phyloP scores from a whole-genome alignment of 2,329 filamentous ascomycete genomes.

The Paecilomyces dactylethromorphus region DNA sequence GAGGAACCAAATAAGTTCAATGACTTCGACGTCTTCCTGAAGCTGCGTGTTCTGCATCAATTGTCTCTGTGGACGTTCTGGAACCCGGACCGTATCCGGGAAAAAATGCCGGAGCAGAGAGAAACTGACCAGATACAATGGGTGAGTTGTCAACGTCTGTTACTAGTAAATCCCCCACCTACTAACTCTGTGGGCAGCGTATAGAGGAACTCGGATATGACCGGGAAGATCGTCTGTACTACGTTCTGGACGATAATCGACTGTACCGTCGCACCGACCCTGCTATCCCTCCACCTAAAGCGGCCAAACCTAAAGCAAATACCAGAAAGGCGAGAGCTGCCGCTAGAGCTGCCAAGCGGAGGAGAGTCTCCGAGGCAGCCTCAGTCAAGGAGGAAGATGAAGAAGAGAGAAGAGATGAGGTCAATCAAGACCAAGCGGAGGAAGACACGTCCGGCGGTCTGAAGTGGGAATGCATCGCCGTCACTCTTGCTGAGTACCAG shows the following conservation, averaged over 20 bases:
- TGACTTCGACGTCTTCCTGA: slow-evolving; percentile 75
- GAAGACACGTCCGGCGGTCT: slow-evolving; percentile 66
- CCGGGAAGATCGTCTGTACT: slow-evolving; percentile 76
- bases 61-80: slow-evolving; percentile 84
- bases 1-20: slow-evolving; percentile 68
- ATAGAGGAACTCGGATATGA: slow-evolving; percentile 65
- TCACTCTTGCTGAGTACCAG: slow-evolving; percentile 71
- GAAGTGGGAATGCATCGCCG: slow-evolving; percentile 86
- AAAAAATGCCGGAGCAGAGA: slow-evolving; percentile 75
- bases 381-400: slow-evolving; percentile 36
- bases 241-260: slow-evolving; percentile 86
- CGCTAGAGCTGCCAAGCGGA: slow-evolving; percentile 64
- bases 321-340: slow-evolving; percentile 59
- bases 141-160: slow-evolving; percentile 48
- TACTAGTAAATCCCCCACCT: background rate
- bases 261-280: slow-evolving; percentile 83
- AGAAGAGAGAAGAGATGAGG: slow-evolving; percentile 29
- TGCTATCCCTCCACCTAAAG: slow-evolving; percentile 50
- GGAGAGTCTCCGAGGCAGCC: slow-evolving; percentile 44
- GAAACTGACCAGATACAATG: slow-evolving; percentile 76
- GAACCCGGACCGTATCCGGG: slow-evolving; percentile 78
- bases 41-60: slow-evolving; percentile 74
- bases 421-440: slow-evolving; percentile 30
- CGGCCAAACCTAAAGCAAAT: slow-evolving; percentile 57
- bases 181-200: slow-evolving; percentile 30